These are phyloP conservation scores for Pseudogymnoascus sp. DNA, from an alignment of 2,329 filamentous ascomycete genomes.

Conservation along the genomic window DNA sequence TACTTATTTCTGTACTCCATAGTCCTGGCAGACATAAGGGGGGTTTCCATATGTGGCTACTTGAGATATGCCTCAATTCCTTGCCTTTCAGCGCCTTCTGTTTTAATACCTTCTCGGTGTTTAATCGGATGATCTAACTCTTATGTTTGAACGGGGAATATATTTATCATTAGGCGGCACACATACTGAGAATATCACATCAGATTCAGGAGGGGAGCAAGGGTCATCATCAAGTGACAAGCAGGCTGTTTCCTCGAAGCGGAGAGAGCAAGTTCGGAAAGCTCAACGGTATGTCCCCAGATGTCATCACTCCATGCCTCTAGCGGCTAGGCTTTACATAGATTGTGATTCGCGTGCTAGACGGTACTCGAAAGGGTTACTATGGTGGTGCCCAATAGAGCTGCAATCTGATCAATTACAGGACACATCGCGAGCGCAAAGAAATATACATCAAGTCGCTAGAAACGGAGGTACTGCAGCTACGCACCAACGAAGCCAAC, in stretches of 20 bases:
- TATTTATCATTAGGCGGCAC: background rate
- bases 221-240: background rate
- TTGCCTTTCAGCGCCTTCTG: background rate
- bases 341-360: background rate
- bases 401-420: conserved; percentile 6
- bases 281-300: background rate
- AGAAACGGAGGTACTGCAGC: conserved; percentile 20
- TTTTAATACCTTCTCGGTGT: background rate
- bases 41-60: background rate
- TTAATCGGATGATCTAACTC: background rate
- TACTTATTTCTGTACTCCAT: background rate
- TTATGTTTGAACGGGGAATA: background rate
- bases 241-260: background rate
- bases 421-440: conserved; percentile 27
- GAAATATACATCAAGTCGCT: conserved; percentile 24
- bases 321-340: background rate
- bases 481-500: conserved; percentile 18
- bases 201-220: background rate
- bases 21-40: background rate
- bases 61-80: background rate
- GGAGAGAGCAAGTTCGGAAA: conserved; percentile 1
- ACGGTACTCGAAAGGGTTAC: background rate
- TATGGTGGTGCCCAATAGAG: background rate
- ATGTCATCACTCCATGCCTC: too few relatives aligned
- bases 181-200: background rate